Evolutionary conservation across 805 yeast genomes (phyloP), one percentile per base, ranked within the genome.

Genomic region (Schizosaccharomyces cryophilus): DNA sequence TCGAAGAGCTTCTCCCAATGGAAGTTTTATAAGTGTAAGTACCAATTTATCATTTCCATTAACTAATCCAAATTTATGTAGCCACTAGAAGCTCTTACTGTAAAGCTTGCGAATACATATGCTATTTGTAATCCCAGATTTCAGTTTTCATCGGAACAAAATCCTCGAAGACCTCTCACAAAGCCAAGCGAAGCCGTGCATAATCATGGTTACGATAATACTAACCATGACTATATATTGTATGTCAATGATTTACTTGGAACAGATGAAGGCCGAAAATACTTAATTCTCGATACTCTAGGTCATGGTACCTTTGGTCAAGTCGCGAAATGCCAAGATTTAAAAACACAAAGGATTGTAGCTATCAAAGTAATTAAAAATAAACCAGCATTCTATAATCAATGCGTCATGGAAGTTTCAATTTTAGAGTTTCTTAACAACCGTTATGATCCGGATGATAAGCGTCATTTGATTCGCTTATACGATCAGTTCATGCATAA

Each of bases 291-390:
- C 62, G 97, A 90, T 70, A 77, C 93, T 17, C 72, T 93, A 54
- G 99, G 99, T 0, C 90, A 89, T 64, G 99, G 99, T 2, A 89
- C 98, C 0, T 93, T 93, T 75, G 98, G 98, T 9, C 97, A 93
- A 73, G 99, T 93, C 58, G 94, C 89, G 54, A 93, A 90, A 72
- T 90, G 96, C 72, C 95, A 87, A 69, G 79, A 79, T 68, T 73
- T 84, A 68, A 70, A 78, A 48, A 85, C 88, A 58, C 93, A 87
- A 68, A 90, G 87, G 64, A 80, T 90, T 24, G 86, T 89, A 30
- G 98, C 98, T 0, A 94, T 93, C 45, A 93, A 93, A 72, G 94
- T 93, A 55, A 86, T 93, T 62, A 93, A 90, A 70, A 84, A 95
- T 42, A 85, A 85, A 68, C 87, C 95, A 4, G 95, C 94, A 9